These are phyloP conservation scores for Colletotrichum sp. DNA, from an alignment of 2,329 filamentous ascomycete species.

Conservation along the genomic window DNA sequence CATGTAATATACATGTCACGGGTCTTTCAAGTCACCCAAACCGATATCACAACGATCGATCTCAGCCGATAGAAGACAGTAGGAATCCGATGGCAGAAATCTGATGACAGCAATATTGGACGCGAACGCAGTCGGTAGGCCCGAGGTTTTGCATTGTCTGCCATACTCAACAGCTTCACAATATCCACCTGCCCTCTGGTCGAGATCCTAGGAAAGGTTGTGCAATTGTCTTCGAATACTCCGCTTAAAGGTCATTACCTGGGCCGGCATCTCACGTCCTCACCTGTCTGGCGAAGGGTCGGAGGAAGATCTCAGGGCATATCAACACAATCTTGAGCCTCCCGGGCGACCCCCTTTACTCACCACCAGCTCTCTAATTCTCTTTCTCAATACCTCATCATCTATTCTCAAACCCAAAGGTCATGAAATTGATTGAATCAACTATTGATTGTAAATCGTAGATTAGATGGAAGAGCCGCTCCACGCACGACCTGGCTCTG, in stretches of 20 bases:
- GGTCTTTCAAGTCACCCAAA: neutral
- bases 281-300: neutral
- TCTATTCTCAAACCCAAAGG: neutral
- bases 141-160: neutral
- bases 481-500: neutral
- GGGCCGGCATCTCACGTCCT: neutral
- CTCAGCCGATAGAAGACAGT: neutral
- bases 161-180: neutral
- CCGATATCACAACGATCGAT: neutral
- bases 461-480: neutral
- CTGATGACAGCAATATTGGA: neutral
- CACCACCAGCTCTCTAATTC: neutral
- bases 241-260: neutral
- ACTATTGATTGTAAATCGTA: neutral
- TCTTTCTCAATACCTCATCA: neutral
- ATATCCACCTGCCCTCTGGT: neutral
- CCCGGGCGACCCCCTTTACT: neutral
- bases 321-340: neutral
- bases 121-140: neutral
- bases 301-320: neutral
- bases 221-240: neutral
- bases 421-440: neutral
- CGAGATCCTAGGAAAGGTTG: accelerated
- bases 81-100: neutral
- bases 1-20: neutral